These are phyloP conservation scores for Plasmodium ovale DNA, from an alignment of 169 alveolate species.

Conservation along the genomic window DNA sequence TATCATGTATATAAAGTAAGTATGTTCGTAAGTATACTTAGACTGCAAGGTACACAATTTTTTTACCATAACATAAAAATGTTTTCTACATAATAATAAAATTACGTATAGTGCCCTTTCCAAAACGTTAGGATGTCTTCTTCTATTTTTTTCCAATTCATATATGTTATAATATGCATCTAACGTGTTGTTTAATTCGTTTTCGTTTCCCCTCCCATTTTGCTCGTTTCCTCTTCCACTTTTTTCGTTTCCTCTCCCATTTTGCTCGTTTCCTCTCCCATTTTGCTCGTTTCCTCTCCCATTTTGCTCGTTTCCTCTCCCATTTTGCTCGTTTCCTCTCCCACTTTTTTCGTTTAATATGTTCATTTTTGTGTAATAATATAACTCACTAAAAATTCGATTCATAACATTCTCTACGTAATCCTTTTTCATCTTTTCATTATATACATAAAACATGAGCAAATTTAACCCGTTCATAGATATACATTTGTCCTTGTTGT, in stretches of 20 bases:
- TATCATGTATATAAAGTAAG: conserved; percentile 67
- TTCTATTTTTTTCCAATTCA: conserved; percentile 1
- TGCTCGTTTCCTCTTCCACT: background rate
- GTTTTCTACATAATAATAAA: conserved; percentile 37
- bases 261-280: background rate
- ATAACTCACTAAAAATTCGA: conserved; percentile 52
- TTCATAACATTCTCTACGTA: conserved; percentile 31
- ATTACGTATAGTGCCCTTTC: conserved; percentile 44
- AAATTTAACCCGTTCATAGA: conserved; percentile 46
- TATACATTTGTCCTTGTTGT: conserved; percentile 38
- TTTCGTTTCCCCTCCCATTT: background rate
- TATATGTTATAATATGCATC: conserved; percentile 12
- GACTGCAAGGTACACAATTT: conserved; percentile 45
- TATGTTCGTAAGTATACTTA: conserved; percentile 67
- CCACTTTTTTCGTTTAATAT: conserved; percentile 13
- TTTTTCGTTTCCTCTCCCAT: background rate
- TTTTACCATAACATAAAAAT: conserved; percentile 41
- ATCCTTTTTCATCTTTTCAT: conserved; percentile 2
- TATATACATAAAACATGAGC: conserved; percentile 31
- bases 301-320: background rate
- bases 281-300: background rate
- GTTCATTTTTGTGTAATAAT: conserved; percentile 43
- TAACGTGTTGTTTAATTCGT: conserved; percentile 18
- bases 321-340: background rate
- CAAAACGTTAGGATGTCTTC: conserved; percentile 10